phyloP scores from a whole-genome alignment of 768 basidiomycete species.

The Rhizopogon salebrosus region DNA sequence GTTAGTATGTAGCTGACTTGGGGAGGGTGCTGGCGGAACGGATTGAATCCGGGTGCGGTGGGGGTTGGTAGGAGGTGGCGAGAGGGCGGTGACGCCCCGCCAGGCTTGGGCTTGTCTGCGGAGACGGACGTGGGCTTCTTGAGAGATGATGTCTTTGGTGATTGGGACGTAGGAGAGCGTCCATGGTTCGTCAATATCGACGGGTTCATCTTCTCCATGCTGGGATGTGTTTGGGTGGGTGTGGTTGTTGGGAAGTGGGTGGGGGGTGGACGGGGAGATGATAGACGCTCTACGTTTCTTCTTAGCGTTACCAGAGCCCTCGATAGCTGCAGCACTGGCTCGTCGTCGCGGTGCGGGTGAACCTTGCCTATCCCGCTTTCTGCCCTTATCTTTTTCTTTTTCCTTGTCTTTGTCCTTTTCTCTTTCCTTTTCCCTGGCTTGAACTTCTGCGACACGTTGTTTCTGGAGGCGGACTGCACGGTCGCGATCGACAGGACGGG shows the following conservation, averaged over 20 bases:
- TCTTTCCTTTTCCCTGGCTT: slow-evolving; percentile 12
- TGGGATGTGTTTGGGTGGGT: slow-evolving; percentile 17
- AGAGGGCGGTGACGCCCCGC: slow-evolving; percentile 63
- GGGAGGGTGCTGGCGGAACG: slow-evolving; percentile 20
- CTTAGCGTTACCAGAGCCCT: slow-evolving; percentile 26
- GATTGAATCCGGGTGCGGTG: slow-evolving; percentile 27
- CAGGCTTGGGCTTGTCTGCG: slow-evolving; percentile 57
- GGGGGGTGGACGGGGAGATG: background rate
- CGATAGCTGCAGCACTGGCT: slow-evolving; percentile 32
- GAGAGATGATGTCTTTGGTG: slow-evolving; percentile 38
- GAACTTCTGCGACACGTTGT: background rate
- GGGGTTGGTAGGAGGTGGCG: slow-evolving; percentile 11
- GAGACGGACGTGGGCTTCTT: slow-evolving; percentile 43
- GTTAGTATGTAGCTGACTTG: slow-evolving; percentile 17
- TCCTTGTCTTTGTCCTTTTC: slow-evolving; percentile 26
- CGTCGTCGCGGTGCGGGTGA: slow-evolving; percentile 21
- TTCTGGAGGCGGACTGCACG: slow-evolving; percentile 41
- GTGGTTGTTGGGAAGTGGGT: background rate
- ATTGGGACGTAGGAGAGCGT: slow-evolving; percentile 42
- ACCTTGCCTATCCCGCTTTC: slow-evolving; percentile 18
- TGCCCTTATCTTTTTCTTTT: slow-evolving; percentile 22
- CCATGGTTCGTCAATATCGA: slow-evolving; percentile 46
- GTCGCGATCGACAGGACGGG: slow-evolving; percentile 37
- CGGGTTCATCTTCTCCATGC: slow-evolving; percentile 37
- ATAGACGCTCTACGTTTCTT: slow-evolving; percentile 35